Evolutionary conservation across 768 basidiomycete genomes (phyloP), one percentile per base, ranked within the genome.

Genomic region (Auriscalpium microsporum): DNA sequence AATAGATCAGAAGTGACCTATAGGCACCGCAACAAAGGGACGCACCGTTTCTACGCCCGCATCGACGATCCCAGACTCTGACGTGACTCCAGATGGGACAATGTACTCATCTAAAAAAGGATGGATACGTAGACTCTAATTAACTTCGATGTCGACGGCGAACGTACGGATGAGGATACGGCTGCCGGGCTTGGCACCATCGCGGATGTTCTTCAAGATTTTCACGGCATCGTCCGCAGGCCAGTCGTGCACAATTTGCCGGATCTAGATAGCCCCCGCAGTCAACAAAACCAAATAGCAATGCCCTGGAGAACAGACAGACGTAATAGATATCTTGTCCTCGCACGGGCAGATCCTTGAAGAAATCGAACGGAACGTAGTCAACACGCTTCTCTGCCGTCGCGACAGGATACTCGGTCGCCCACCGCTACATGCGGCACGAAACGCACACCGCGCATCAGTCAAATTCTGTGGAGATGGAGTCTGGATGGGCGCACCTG

Each of bases 211-310:
- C 33, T 57, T 62, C 37, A 73, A 53, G 48, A 74, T 71, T 2
- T 44, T 58, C 17, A 66, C 37, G 42, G 65, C 68, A 28, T 72
- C 68, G 1, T 63, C 62, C 33, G 72, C 65, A 10, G 70, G 69
- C 73, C 71, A 74, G 56, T 74, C 64, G 48, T 72, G 72, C 21
- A 67, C 61, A 44, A 68, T 65, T 49, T 65, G 53, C 48, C 34
- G 17, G 33, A 48, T 19, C 44, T 49, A 33, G 10, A 36, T 4
- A 9, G 3, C 36, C 33, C 48, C 17, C 40, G 46, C 16, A 16
- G 14, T 21, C 17, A 14, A 19, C 45, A 2, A 7, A 7, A 36
- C 17, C 5, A 8, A 9, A 21, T 10, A n/a, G 14, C 2, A 8
- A 2, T 10, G 10, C 8, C 14, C 13, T 36, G 21, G 34, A 8